Conservation (phyloP, 257 asterid genomes). For the Capsicum rhomboideum region DNA sequence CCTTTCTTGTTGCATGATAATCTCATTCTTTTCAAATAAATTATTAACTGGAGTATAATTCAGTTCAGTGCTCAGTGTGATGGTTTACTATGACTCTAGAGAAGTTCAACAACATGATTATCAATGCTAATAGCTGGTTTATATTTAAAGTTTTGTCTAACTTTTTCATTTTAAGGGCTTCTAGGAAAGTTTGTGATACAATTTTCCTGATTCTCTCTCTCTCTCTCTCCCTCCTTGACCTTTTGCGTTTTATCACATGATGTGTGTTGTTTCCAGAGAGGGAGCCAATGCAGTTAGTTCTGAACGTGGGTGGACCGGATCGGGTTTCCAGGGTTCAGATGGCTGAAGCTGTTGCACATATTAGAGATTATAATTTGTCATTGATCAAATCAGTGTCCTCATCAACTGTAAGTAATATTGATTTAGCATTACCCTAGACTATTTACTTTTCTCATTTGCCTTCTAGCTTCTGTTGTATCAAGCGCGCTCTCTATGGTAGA, state of each 20-base stretch:
- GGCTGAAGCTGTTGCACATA: constrained; percentile 86
- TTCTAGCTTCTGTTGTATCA: neutral
- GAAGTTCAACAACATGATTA: neutral
- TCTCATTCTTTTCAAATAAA: neutral
- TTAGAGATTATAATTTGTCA: constrained; percentile 56
- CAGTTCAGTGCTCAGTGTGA: neutral
- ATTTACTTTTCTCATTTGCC: neutral
- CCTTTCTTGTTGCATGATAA: neutral
- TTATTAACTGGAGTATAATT: neutral
- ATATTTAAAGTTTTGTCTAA: neutral
- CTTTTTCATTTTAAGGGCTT: neutral
- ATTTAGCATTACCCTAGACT: neutral
- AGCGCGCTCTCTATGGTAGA: neutral
- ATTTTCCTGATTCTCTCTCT: neutral
- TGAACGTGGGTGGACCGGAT: constrained; percentile 86
- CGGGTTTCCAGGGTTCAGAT: constrained; percentile 87
- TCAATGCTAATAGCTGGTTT: neutral
- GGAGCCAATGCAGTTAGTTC: constrained; percentile 49
- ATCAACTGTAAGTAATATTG: constrained; percentile 50
- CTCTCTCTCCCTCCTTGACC: neutral
- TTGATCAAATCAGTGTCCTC: constrained; percentile 74
- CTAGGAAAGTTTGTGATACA: neutral
- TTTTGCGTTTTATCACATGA: constrained; percentile 11
- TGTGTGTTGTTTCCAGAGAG: constrained; percentile 21
- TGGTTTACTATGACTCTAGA: neutral